These are phyloP conservation scores for Nemania bipapillata DNA, from an alignment of 2,329 filamentous ascomycete species.

Conservation along the genomic window DNA sequence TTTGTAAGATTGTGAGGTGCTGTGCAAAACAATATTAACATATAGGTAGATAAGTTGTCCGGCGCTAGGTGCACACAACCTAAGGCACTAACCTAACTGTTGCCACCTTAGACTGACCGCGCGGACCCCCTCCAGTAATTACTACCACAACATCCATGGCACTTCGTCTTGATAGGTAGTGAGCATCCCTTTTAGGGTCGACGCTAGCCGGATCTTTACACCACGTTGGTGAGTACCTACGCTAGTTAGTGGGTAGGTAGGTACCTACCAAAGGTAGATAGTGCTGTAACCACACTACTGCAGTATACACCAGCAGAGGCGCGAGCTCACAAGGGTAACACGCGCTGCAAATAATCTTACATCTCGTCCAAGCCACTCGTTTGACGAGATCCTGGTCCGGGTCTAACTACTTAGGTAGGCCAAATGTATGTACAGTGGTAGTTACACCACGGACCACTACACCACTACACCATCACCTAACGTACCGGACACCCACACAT, in stretches of 20 bases:
- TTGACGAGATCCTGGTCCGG: not conserved
- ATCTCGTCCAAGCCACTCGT: slow-evolving; percentile 5
- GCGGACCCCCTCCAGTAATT: not conserved
- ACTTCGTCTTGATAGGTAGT: not conserved
- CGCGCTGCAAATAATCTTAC: slow-evolving; percentile 18
- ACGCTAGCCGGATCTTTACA: not conserved
- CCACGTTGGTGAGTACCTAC: not conserved
- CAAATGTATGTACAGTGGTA: too few relatives aligned
- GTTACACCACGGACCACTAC: too few relatives aligned
- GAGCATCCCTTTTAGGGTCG: not conserved
- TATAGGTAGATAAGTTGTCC: not conserved
- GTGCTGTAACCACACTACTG: slow-evolving; percentile 12
- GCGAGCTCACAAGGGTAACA: slow-evolving; percentile 24
- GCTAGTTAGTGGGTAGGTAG: not conserved
- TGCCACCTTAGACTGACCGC: not conserved
- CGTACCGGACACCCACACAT: too few relatives aligned
- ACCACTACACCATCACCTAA: too few relatives aligned
- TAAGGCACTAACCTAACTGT: not conserved
- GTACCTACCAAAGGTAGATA: not conserved
- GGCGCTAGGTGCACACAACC: not conserved
- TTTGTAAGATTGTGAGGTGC: not conserved
- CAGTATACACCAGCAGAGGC: not conserved
- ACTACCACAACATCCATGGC: too few relatives aligned
- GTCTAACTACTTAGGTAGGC: too few relatives aligned
- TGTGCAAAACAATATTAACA: not conserved